These are phyloP conservation scores for Colletotrichum horii DNA, from an alignment of 2,329 filamentous ascomycete genomes.

Conservation along the genomic window DNA sequence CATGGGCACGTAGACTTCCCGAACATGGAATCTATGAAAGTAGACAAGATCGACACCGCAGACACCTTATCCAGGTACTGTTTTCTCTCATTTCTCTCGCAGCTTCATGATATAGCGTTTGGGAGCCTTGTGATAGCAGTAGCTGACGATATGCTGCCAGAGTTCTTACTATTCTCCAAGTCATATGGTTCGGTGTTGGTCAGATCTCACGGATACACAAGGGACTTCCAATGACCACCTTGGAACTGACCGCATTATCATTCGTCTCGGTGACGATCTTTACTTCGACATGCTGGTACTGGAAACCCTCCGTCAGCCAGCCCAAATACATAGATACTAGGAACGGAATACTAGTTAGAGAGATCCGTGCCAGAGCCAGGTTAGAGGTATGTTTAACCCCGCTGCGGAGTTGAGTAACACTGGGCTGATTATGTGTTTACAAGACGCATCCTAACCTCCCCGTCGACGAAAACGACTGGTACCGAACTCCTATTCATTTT, in stretches of 20 bases:
- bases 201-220: not conserved
- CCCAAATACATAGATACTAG: rapidly evolving
- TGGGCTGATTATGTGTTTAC: too few species aligned
- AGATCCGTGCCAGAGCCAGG: not conserved
- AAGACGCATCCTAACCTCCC: not conserved
- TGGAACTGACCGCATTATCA: not conserved
- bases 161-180: not conserved
- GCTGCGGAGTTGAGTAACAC: too few species aligned
- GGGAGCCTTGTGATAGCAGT: not conserved
- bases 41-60: not conserved
- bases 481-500: not conserved
- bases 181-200: not conserved
- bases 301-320: not conserved
- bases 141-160: not conserved
- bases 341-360: not conserved
- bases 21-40: not conserved
- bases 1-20: not conserved
- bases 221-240: not conserved
- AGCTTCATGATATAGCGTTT: not conserved
- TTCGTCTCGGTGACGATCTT: not conserved
- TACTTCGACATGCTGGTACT: not conserved
- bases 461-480: not conserved
- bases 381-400: rapidly evolving
- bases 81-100: too few species aligned
- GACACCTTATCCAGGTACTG: not conserved